phyloP scores from a whole-genome alignment of 1,284 basidiomycete genomes.

The Ceratobasidium papillatum region DNA sequence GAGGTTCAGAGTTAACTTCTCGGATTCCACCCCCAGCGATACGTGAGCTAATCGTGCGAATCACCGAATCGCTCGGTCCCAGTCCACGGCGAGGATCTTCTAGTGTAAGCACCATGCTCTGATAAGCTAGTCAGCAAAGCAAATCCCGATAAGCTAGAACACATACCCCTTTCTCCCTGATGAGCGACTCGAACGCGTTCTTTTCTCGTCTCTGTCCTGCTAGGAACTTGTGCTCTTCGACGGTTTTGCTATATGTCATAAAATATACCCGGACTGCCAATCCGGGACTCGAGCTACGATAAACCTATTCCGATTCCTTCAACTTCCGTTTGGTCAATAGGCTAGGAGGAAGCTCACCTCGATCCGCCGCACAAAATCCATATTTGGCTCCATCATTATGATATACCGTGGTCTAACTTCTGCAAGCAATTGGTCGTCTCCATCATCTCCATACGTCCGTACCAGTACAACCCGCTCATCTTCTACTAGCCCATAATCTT shows the following conservation, averaged over 20 bases:
- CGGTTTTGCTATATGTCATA: conserved; percentile 90
- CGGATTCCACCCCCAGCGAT: conserved; percentile 86
- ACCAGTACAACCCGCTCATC: conserved; percentile 87
- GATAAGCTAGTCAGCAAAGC: background rate
- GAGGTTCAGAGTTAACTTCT: conserved; percentile 66
- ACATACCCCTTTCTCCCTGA: conserved; percentile 79
- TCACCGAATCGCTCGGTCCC: conserved; percentile 64
- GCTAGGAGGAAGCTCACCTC: conserved; percentile 67
- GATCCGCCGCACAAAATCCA: conserved; percentile 90
- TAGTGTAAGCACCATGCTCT: conserved; percentile 93
- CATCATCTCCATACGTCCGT: conserved; percentile 89
- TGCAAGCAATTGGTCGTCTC: conserved; percentile 87
- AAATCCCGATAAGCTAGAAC: background rate
- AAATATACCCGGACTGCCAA: conserved; percentile 93
- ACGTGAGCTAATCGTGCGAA: conserved; percentile 88
- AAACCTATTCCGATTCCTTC: conserved; percentile 65
- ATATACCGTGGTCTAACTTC: conserved; percentile 93
- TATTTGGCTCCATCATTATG: conserved; percentile 94
- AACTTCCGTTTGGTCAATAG: background rate
- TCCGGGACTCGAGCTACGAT: conserved; percentile 81
- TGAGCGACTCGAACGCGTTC: conserved; percentile 92
- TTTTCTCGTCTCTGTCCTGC: conserved; percentile 90
- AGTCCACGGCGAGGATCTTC: conserved; percentile 71
- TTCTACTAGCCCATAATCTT: conserved; percentile 81
- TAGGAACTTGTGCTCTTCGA: conserved; percentile 96